These are phyloP conservation scores for Emericellopsis atlantica DNA, from an alignment of 2,329 filamentous ascomycete species.

Conservation along the genomic window DNA sequence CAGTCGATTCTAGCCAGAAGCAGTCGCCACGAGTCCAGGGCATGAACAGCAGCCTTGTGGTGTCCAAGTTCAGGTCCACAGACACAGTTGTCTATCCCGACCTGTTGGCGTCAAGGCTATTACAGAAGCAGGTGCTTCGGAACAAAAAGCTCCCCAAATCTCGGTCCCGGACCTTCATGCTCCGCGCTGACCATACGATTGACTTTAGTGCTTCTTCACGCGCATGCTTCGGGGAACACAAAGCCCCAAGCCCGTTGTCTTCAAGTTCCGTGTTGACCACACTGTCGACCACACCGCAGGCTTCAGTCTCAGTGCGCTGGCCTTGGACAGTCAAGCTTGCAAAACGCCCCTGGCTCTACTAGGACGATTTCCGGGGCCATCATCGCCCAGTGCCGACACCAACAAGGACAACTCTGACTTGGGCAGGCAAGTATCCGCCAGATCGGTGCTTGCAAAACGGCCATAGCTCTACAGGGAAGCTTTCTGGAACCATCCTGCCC, in stretches of 20 bases:
- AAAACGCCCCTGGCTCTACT: conserved; percentile 32
- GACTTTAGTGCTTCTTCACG: conserved; percentile 29
- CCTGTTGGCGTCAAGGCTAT: conserved; percentile 27
- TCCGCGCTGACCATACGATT: conserved; percentile 54
- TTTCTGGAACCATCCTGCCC: too few species aligned
- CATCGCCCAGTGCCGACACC: conserved; percentile 18
- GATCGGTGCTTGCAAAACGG: too few species aligned
- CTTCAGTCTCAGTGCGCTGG: conserved; percentile 20
- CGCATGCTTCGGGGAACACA: too few species aligned
- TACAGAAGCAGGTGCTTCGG: conserved; percentile 8
- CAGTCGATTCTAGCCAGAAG: too few species aligned
- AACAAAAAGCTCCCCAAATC: conserved; percentile 13
- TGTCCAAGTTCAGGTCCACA: conserved; percentile 22
- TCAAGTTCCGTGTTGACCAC: too few species aligned
- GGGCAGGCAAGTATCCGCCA: too few species aligned
- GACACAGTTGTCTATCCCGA: conserved; percentile 37
- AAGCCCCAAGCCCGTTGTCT: too few species aligned
- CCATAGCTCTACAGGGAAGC: too few species aligned
- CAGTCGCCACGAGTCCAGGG: too few species aligned
- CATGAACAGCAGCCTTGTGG: conserved; percentile 12
- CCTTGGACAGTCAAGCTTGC: conserved; percentile 44
- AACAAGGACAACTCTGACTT: conserved; percentile 39
- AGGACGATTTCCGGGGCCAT: conserved; percentile 35
- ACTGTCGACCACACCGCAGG: too few species aligned
- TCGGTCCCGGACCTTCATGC: conserved; percentile 47